Evolutionary conservation across 225 moss, liverwort and hornwort species (phyloP), one percentile per base, ranked within the genome.

Genomic region (Pseudoscleropodium purum): DNA sequence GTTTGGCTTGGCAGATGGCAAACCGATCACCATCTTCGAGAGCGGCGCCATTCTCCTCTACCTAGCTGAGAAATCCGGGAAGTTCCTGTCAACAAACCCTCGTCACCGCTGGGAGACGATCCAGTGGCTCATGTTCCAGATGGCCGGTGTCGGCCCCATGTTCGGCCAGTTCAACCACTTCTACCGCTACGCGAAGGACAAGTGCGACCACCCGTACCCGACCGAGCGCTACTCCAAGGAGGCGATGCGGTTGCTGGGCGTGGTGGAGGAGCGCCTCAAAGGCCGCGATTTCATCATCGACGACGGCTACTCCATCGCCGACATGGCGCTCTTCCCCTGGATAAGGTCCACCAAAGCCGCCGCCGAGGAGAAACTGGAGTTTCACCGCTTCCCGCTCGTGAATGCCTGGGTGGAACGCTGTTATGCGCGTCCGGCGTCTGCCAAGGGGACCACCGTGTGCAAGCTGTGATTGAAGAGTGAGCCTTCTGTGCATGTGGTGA

Each of bases 131-230:
- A 95, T 96, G 90, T 96, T 95, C 86, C 96, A 97, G 91, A 93
- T 96, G 94, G 93, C 11, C 36, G 96, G 95, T 19, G 93, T 96
- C n/a, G 97, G 96, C 33, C 97, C 96, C 21, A 97, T 96, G 96
- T 95, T 96, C 65, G 95, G 95, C 34, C 97, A 96, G 92, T 90
- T 90, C 61, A 6, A 2, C 15, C 93, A 93, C 74, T 91, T 93
- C 88, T 47, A 18, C 88, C 68, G 15, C 19, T 90, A 66, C 9
- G 91, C 90, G 26, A 90, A 75, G 73, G 93, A 90, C 67, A 94
- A 91, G 91, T 92, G 92, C 91, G 60, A 68, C 61, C 90, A 94
- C 80, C 92, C 94, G 1, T 94, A 94, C 83, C 92, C 92, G 3
- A 11, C 7, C 1, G 91, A 94, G 36, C 94, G 94, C 26, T 92